Evolutionary conservation across 208 protist genomes (phyloP).

Genomic region (Leishmania turanica): DNA sequence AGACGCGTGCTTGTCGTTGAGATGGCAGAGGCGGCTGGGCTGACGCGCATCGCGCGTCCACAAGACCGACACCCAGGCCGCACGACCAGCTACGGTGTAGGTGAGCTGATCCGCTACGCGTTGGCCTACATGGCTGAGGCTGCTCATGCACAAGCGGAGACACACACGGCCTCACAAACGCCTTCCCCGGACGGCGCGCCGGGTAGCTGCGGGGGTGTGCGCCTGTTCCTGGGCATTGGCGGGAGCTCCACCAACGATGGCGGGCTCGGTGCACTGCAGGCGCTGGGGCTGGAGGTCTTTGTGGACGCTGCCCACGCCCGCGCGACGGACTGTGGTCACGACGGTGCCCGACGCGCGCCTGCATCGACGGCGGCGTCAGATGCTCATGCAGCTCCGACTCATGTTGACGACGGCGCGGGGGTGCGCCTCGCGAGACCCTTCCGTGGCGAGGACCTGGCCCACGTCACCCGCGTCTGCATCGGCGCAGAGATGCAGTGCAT

Average conservation of each 20-base stretch:
- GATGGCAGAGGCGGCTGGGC: slow-evolving; percentile 73
- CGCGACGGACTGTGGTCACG: neutral
- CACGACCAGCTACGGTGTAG: slow-evolving; percentile 79
- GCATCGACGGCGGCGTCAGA: neutral
- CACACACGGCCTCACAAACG: neutral
- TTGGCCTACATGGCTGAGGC: slow-evolving; percentile 38
- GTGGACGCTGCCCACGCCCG: neutral
- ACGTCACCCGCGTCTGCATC: slow-evolving; percentile 40
- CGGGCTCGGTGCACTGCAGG: slow-evolving; percentile 77
- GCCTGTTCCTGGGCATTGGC: slow-evolving; percentile 73
- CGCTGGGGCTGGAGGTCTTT: slow-evolving; percentile 64
- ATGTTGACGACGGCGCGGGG: neutral
- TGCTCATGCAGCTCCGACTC: neutral
- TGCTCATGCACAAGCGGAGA: neutral
- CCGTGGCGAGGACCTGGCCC: slow-evolving; percentile 50
- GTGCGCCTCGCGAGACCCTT: slow-evolving; percentile 45
- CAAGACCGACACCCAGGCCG: slow-evolving; percentile 44
- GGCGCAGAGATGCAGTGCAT: slow-evolving; percentile 22
- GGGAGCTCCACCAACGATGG: slow-evolving; percentile 88
- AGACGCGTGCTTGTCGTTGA: slow-evolving; percentile 64
- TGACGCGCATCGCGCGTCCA: slow-evolving; percentile 49
- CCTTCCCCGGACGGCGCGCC: neutral
- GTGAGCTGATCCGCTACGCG: slow-evolving; percentile 66
- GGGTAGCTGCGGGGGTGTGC: slow-evolving; percentile 24
- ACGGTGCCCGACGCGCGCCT: neutral